Base-by-base conservation (phyloP, 169 alveolate species). In the Plasmodium gonderi region DNA sequence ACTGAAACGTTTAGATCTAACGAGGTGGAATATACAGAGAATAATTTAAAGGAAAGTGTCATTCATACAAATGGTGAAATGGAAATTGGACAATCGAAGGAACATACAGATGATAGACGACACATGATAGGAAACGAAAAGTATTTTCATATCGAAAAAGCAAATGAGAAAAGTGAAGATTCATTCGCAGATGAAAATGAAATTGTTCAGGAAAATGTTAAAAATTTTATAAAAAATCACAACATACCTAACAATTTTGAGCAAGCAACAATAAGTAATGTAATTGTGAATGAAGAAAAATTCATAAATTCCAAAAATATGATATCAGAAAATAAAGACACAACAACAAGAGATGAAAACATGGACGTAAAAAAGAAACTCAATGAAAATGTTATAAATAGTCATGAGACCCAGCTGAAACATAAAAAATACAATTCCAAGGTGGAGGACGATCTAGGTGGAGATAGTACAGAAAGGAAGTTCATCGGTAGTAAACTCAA, bases 281-380 rank as follows among this genome's bases (percentile, higher is more conserved):
- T 38, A 82, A 82, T 49, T 38, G 75, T 82, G 40, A 82, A 82
- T 69, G 92, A 82, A 69, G 92, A 82, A 74, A 72, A 82, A 44
- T 6, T 29, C 23, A 31, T 47, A 68, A 45, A n/a, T 40, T n/a
- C 69, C 33, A 6, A 42, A 26, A 49, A 47, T 69, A 23, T 14
- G 12, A 36, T 42, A 42, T 17, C 20, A 33, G 78, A 60, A 49
- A 69, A 42, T 26, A 49, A 33, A 17, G 38, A 23, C 40, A 40
- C 38, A 8, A 49, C 20, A 17, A 69, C 7, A 3, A 36, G 17
- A 3, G 47, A 40, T 4, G 68, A 40, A n/a, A 20, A 11, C 14
- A 38, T 9, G 31, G 91, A 64, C 31, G 60, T 17, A 14, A 44
- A 68, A n/a, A 45, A 29, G 11, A 8, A 11, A 12, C 49, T 38